Evolutionary conservation across 345 rosid species (phyloP), one percentile per base, ranked within the genome.

Genomic region (Leavenworthia alabamica): DNA sequence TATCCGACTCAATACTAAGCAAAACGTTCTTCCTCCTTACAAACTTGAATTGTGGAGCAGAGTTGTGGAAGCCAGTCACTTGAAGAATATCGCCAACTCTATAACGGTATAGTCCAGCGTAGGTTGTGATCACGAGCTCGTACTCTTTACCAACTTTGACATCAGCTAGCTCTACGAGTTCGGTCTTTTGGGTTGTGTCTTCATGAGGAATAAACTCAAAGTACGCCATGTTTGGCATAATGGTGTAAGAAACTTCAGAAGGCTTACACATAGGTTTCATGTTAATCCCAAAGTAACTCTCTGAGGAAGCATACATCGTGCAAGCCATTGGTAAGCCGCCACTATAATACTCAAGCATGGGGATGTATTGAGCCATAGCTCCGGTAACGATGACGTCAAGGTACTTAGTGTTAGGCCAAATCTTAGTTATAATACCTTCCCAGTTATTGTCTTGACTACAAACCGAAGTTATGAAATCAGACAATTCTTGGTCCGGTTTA

Each of bases 341-440:
- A 19, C 95, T 82, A 9, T 88, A 91, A 48, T 78, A 83, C 53
- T 91, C 96, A 7, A 91, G 85, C 1, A 86, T 88, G 0, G 98
- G 95, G 37, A 91, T 88, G 55, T 91, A 91, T 56, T 88, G 98
- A 32, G 98, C 89, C 96, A 91, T 91, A 12, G 96, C 84, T 13
- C 98, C 98, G 0, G 98, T 91, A 7, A 91, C 95, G n/a, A 91
- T 86, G 46, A 88, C 98, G 5, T 91, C 98, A 1, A 91, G 82
- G 53, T 88, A 91, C 66, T 75, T 91, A 0, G 96, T 84, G 70
- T 88, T 86, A 2, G 95, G 98, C 98, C 98, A 88, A 27, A 88
- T 77, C 44, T 86, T 77, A 0, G 78, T 78, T 14, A 91, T 80
- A 6, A 91, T 80, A 2, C 92, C 72, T 15, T 79, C 86, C 98